These are phyloP conservation scores for Zygnema cylindricum DNA, from an alignment of 139 green algal species.

Conservation along the genomic window DNA sequence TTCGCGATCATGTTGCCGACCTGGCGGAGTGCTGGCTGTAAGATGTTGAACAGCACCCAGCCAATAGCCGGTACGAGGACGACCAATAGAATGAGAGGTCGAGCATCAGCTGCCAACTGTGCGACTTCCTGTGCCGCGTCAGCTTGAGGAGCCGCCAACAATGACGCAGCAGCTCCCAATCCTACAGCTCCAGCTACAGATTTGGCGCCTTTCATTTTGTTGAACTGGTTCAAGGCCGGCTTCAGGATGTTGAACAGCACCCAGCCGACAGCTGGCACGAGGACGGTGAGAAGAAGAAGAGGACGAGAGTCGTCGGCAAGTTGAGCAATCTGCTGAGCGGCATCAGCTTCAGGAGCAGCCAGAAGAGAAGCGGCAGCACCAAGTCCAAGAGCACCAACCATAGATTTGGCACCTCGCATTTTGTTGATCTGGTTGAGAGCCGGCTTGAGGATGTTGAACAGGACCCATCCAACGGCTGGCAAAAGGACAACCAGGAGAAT, in stretches of 20 bases:
- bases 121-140: constrained; percentile 52
- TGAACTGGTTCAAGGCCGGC: constrained; percentile 73
- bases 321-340: constrained; percentile 74
- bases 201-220: constrained; percentile 66
- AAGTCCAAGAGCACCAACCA: constrained; percentile 34
- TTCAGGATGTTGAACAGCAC: constrained; percentile 83
- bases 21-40: constrained; percentile 71
- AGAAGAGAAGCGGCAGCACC: constrained; percentile 45
- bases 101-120: constrained; percentile 67
- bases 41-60: constrained; percentile 85
- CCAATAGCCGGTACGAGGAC: constrained; percentile 71
- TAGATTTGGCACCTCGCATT: constrained; percentile 68
- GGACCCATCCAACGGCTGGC: constrained; percentile 77
- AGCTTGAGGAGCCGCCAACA: constrained; percentile 19
- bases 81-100: constrained; percentile 67
- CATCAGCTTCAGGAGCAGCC: constrained; percentile 10
- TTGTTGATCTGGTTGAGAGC: constrained; percentile 72
- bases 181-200: constrained; percentile 35
- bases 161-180: constrained; percentile 15
- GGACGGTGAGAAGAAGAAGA: constrained; percentile 67
- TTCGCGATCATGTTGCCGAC: constrained; percentile 71
- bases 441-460: constrained; percentile 79
- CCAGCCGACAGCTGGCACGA: constrained; percentile 74
- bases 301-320: constrained; percentile 69
- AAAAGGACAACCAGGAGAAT: constrained; percentile 68